Percentiles rank a stretch among this genome's conserved stretches.
These are phyloP conservation scores for Symbiodinium natans DNA, from an alignment of 73 alveolate genomes.

Conservation along the genomic window DNA sequence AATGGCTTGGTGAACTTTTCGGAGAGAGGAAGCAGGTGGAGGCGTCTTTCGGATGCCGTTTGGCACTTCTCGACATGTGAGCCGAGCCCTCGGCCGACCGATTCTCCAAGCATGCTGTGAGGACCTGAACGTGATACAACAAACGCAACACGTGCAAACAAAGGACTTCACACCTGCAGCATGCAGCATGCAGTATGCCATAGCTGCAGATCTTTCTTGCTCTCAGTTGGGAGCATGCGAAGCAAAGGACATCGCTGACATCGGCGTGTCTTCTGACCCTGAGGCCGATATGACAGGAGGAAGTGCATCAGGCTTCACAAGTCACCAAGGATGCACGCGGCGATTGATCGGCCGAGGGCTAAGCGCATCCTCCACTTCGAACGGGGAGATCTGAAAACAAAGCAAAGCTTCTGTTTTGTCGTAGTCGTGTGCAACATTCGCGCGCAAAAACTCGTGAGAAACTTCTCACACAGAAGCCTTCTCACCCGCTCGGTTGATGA, in stretches of 20 bases:
- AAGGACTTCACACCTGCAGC: background rate
- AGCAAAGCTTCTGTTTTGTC: too few species aligned
- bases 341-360: too few species aligned
- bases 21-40: background rate
- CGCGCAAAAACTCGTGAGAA: background rate
- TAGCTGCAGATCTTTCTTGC: background rate
- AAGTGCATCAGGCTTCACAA: too few species aligned
- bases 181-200: background rate
- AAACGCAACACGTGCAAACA: background rate
- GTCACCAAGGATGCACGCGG: too few species aligned
- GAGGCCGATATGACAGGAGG: background rate
- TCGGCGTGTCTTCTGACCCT: constrained; percentile 73
- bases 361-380: constrained; percentile 88
- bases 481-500: constrained; percentile 88
- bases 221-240: constrained; percentile 6
- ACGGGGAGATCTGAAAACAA: constrained; percentile 88
- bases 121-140: constrained; percentile 57
- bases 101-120: constrained; percentile 64
- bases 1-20: background rate
- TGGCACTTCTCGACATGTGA: background rate
- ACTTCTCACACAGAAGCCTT: constrained; percentile 54
- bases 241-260: constrained; percentile 64
- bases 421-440: too few species aligned
- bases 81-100: constrained; percentile 35
- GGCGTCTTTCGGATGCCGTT: background rate